Evolutionary conservation across 2,329 filamentous ascomycete species (phyloP).

Genomic region (Pseudogymnoascus sp.): DNA sequence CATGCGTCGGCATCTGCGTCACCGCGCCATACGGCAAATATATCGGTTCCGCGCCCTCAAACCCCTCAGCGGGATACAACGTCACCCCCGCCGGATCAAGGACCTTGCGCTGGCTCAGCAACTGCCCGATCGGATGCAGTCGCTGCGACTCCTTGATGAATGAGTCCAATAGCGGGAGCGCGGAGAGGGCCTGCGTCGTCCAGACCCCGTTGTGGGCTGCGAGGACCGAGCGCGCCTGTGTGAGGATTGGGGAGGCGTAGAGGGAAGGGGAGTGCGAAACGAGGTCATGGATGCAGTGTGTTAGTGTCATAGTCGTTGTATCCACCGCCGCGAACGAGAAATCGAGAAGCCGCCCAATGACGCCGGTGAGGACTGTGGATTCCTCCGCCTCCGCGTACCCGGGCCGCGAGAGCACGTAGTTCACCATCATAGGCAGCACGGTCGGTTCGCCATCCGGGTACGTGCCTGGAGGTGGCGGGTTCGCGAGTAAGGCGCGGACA

Average conservation of each 20-base stretch:
- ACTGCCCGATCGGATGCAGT: constrained; percentile 10
- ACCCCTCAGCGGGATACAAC: not conserved
- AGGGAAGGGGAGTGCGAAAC: constrained; percentile 20
- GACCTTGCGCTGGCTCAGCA: not conserved
- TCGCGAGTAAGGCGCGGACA: not conserved
- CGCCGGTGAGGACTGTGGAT: not conserved
- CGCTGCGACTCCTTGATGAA: constrained; percentile 28
- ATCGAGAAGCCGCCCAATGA: not conserved
- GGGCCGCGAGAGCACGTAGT: not conserved
- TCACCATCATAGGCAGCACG: constrained; percentile 1
- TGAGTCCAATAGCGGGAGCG: constrained; percentile 27
- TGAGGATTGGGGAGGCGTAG: constrained; percentile 10
- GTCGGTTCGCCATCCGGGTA: not conserved
- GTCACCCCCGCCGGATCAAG: not conserved
- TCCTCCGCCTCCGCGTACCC: not conserved
- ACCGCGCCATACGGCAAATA: not conserved
- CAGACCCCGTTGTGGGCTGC: constrained; percentile 19
- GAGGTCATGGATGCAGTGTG: constrained; percentile 23
- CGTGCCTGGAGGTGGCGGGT: not conserved
- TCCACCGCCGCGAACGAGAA: constrained; percentile 15
- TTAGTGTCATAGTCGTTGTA: constrained; percentile 22
- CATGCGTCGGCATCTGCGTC: not conserved
- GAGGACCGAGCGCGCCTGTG: not conserved
- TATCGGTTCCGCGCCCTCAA: not conserved
- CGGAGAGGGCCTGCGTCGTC: constrained; percentile 25